phyloP scores from a whole-genome alignment of 768 basidiomycete species.

The Cyclocybe aegerita region DNA sequence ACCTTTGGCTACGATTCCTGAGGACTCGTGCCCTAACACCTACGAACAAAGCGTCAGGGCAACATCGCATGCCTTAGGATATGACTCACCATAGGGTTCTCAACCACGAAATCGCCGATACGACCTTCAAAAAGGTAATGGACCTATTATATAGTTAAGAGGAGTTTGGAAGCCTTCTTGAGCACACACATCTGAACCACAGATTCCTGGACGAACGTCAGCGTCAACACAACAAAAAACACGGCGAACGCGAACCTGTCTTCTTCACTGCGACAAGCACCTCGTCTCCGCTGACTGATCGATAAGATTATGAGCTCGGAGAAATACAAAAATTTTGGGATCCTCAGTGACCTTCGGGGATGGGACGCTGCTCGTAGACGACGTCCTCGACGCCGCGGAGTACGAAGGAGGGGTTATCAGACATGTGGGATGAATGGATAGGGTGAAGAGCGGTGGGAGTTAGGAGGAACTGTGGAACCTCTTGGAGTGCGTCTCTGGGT shows the following conservation, averaged over 20 bases:
- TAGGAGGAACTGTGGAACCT: slow-evolving; percentile 3
- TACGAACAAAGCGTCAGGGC: slow-evolving; percentile 2
- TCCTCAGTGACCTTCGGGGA: slow-evolving; percentile 59
- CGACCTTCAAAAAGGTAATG: slow-evolving; percentile 80
- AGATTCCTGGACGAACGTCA: slow-evolving; percentile 60
- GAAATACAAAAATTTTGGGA: neutral
- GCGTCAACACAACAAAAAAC: slow-evolving; percentile 3
- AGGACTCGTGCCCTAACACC: slow-evolving; percentile 94
- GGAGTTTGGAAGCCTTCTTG: neutral
- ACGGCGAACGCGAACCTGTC: slow-evolving; percentile 56
- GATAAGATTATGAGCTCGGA: slow-evolving; percentile 2
- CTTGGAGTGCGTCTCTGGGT: neutral
- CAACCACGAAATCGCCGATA: slow-evolving; percentile 78
- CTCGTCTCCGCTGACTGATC: slow-evolving; percentile 65
- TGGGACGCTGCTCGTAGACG: slow-evolving; percentile 69
- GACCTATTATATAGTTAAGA: slow-evolving; percentile 41
- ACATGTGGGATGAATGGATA: slow-evolving; percentile 38
- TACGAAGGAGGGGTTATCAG: slow-evolving; percentile 80
- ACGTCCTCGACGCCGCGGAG: slow-evolving; percentile 68
- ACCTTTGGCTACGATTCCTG: slow-evolving; percentile 77
- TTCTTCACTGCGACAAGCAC: slow-evolving; percentile 91
- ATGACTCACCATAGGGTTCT: slow-evolving; percentile 68
- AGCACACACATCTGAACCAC: slow-evolving; percentile 76
- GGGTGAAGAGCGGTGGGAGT: slow-evolving; percentile 1
- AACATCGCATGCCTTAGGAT: neutral